These are phyloP conservation scores for Earliella scabrosa DNA, from an alignment of 1,284 basidiomycete genomes.

Conservation along the genomic window DNA sequence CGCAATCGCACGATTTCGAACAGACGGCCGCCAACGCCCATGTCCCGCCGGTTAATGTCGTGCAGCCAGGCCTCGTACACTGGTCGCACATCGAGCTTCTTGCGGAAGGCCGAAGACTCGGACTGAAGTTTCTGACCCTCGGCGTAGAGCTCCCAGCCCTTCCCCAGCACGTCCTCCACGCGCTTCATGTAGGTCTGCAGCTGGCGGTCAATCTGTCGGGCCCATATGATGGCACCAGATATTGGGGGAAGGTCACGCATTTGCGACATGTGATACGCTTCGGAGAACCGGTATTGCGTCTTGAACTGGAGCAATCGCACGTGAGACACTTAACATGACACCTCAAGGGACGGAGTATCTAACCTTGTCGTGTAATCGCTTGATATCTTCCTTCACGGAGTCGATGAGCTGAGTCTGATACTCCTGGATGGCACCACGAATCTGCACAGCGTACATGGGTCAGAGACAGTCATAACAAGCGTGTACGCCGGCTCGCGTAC, in stretches of 20 bases:
- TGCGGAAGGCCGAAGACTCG: constrained; percentile 90
- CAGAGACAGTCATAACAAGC: background rate
- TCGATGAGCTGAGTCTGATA: constrained; percentile 98
- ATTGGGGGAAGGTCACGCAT: constrained; percentile 98
- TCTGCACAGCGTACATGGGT: constrained; percentile 48
- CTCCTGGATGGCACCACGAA: constrained; percentile 97
- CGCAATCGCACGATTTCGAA: constrained; percentile 92
- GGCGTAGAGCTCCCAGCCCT: constrained; percentile 99
- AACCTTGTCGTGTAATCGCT: constrained; percentile 91
- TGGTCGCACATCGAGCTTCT: constrained; percentile 93
- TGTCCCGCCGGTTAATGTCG: constrained; percentile 91
- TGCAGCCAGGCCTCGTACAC: constrained; percentile 97
- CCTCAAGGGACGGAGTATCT: constrained; percentile 2
- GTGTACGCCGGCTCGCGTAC: constrained; percentile 42
- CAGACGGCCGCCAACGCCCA: constrained; percentile 93
- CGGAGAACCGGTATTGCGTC: constrained; percentile 92
- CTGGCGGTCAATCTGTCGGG: constrained; percentile 96
- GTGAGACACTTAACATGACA: background rate
- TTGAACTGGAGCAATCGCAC: constrained; percentile 63
- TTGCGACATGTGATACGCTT: constrained; percentile 98
- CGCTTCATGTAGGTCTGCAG: constrained; percentile 98
- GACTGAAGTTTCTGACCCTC: constrained; percentile 97
- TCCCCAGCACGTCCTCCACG: constrained; percentile 98
- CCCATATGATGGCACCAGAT: constrained; percentile 98
- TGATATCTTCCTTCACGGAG: constrained; percentile 98